phyloP scores from a whole-genome alignment of 1,284 basidiomycete species.

The Malassezia furfur region DNA sequence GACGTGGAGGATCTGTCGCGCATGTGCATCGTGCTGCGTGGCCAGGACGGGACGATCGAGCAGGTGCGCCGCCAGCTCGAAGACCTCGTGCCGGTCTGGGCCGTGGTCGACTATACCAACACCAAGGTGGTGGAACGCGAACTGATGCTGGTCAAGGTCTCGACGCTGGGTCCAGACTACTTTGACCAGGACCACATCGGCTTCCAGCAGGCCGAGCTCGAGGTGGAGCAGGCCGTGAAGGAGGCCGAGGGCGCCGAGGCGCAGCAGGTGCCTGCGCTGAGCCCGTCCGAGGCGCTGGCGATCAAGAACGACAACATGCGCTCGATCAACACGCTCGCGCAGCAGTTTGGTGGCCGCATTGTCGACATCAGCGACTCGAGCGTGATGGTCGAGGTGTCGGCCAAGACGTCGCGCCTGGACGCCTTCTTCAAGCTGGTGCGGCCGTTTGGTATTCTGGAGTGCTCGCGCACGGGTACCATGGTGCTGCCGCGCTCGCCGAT shows the following conservation, averaged over 20 bases:
- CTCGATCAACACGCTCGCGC: constrained; percentile 70
- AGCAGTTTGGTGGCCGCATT: constrained; percentile 83
- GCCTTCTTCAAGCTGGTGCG: constrained; percentile 84
- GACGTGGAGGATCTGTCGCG: constrained; percentile 93
- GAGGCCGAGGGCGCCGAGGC: constrained; percentile 13
- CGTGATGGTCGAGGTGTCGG: constrained; percentile 88
- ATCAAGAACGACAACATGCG: constrained; percentile 81
- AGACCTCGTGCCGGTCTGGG: constrained; percentile 47
- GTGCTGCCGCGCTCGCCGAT: constrained; percentile 45
- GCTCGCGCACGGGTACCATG: constrained; percentile 67
- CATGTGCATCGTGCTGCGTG: constrained; percentile 94
- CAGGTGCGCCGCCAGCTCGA: constrained; percentile 56
- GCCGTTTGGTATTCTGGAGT: constrained; percentile 90
- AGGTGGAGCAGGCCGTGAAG: constrained; percentile 20
- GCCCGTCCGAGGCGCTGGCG: constrained; percentile 68
- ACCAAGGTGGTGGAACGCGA: constrained; percentile 68
- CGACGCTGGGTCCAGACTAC: constrained; percentile 94
- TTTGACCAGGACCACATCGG: constrained; percentile 56
- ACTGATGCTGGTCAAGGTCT: constrained; percentile 79
- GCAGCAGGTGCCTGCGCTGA: constrained; percentile 53
- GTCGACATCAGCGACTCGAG: constrained; percentile 90
- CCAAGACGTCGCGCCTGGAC: constrained; percentile 81
- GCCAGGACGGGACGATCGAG: constrained; percentile 95
- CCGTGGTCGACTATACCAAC: constrained; percentile 47
- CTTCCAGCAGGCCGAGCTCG: constrained; percentile 25